A percentile compares a stretch with the other conserved stretches of the same genome.
These are phyloP conservation scores for Penicillium parvum DNA, from an alignment of 495 filamentous ascomycete genomes.

Conservation along the genomic window DNA sequence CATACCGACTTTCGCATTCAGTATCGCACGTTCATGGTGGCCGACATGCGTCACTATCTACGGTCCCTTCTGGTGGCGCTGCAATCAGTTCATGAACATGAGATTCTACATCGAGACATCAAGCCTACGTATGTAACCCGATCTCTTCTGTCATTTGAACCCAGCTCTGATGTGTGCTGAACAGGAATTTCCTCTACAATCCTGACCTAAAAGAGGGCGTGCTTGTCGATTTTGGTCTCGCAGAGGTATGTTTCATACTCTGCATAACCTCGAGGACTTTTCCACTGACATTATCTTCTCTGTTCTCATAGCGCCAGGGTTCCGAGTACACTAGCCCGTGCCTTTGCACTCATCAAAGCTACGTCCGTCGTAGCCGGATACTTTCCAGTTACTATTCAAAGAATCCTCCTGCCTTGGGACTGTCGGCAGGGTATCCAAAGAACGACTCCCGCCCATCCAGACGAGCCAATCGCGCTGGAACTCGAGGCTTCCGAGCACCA, in stretches of 20 bases:
- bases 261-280: not conserved
- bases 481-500: slow-evolving; percentile 89
- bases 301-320: slow-evolving; percentile 32
- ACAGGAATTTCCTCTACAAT: slow-evolving; percentile 90
- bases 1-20: slow-evolving; percentile 96
- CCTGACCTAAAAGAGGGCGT: slow-evolving; percentile 75
- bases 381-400: slow-evolving; percentile 41
- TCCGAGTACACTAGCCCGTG: slow-evolving; percentile 41
- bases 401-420: slow-evolving; percentile 32
- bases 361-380: slow-evolving; percentile 37
- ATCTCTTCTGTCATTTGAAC: not conserved
- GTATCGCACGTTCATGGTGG: slow-evolving; percentile 79
- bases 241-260: slow-evolving; percentile 51
- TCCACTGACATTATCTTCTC: slow-evolving; percentile 4
- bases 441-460: slow-evolving; percentile 82
- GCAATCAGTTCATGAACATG: slow-evolving; percentile 70
- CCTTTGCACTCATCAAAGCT: slow-evolving; percentile 35
- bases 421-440: slow-evolving; percentile 71
- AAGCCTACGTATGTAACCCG: slow-evolving; percentile 71
- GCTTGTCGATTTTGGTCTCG: slow-evolving; percentile 92
- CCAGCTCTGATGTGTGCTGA: slow-evolving; percentile 10
- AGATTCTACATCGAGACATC: slow-evolving; percentile 93
- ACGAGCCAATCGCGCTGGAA: slow-evolving; percentile 93
- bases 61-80: slow-evolving; percentile 83
- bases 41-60: slow-evolving; percentile 85